These are phyloP conservation scores for Exophiala sp. DNA, from an alignment of 2,329 filamentous ascomycete genomes.

Conservation along the genomic window DNA sequence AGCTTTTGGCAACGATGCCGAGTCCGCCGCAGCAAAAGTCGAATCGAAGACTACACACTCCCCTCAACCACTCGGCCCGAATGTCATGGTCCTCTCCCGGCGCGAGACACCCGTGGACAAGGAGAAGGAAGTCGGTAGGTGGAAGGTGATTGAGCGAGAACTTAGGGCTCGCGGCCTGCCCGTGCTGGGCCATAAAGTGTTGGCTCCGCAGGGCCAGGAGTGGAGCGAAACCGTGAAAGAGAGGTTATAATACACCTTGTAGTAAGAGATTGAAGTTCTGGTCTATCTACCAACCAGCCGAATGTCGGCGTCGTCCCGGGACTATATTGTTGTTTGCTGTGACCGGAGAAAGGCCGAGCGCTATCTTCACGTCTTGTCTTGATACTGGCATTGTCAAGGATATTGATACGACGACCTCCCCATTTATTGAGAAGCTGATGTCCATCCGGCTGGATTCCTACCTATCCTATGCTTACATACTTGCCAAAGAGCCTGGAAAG, in stretches of 20 bases:
- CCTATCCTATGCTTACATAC: no score
- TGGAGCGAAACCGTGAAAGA: not conserved
- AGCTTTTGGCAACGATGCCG: constrained; percentile 4
- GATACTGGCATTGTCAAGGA: no score
- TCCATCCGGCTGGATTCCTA: no score
- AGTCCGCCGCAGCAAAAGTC: not conserved
- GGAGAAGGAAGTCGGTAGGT: constrained; percentile 65
- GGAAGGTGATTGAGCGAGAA: constrained; percentile 73
- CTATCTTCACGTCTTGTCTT: no score
- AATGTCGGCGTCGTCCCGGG: no score
- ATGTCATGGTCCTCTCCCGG: constrained; percentile 61
- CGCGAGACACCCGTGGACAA: constrained; percentile 66
- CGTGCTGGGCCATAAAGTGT: constrained; percentile 39
- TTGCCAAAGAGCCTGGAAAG: no score
- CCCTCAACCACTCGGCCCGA: constrained; percentile 37
- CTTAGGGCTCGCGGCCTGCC: constrained; percentile 58
- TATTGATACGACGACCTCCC: no score
- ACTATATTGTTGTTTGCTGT: no score
- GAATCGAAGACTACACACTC: constrained; percentile 3
- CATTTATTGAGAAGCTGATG: no score
- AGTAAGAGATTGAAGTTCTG: not conserved
- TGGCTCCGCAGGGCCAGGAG: constrained; percentile 1
- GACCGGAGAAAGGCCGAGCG: no score
- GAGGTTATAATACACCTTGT: not conserved
- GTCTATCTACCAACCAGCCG: no score